A percentile compares a stretch with the other conserved stretches of the same genome.
Conservation (phyloP, 768 basidiomycete species). For the Kwoniella botswanensis region DNA sequence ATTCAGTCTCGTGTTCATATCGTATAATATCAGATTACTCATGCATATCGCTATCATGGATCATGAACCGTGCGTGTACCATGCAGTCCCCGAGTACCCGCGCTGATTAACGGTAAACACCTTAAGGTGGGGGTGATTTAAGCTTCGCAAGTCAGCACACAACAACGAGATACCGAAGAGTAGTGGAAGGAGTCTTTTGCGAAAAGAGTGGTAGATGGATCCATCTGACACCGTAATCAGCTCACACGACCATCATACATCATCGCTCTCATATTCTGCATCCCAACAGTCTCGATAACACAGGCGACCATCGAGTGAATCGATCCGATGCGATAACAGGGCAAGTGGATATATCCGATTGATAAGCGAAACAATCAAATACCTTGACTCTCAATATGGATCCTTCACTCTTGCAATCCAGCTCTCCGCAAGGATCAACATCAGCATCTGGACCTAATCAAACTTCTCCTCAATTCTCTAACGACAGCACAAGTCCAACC, state of each 20-base stretch:
- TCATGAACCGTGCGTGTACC: neutral
- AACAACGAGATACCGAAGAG: no score
- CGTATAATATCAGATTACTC: neutral
- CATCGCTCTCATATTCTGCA: neutral
- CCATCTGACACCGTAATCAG: neutral
- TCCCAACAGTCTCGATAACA: neutral
- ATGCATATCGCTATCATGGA: neutral
- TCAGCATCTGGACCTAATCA: neutral
- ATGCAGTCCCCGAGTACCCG: no score
- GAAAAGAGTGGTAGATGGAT: neutral
- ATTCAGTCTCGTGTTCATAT: neutral
- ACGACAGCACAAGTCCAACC: neutral
- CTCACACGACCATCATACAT: conserved; percentile 16
- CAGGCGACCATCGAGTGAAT: neutral
- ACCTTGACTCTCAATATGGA: neutral
- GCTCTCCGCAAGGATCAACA: neutral
- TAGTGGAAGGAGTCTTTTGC: neutral
- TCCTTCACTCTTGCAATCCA: neutral
- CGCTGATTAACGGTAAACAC: neutral
- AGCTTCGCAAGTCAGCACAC: neutral
- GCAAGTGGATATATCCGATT: neutral
- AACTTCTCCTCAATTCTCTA: neutral
- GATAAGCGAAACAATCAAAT: neutral
- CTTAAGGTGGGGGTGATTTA: conserved; percentile 1
- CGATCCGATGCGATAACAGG: neutral